These are phyloP conservation scores for Periconia sp. DNA, from an alignment of 2,329 filamentous ascomycete species.

Conservation along the genomic window DNA sequence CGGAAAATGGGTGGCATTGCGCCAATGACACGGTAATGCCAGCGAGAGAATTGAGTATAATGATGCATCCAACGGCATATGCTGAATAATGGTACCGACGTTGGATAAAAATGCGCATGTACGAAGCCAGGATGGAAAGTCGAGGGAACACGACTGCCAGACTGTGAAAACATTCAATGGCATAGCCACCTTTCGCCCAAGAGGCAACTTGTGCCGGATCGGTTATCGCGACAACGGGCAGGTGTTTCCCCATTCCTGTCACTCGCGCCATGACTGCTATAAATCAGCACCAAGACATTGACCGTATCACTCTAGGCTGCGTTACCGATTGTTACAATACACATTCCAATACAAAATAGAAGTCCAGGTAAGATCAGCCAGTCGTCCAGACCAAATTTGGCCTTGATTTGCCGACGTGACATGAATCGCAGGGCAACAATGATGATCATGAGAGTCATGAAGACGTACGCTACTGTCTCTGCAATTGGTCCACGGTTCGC, in stretches of 20 bases:
- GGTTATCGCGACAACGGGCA: not conserved
- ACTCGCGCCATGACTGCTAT: not conserved
- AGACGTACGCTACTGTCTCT: not conserved
- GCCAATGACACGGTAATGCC: not conserved
- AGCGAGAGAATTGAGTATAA: not conserved
- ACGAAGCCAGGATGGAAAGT: slow-evolving; percentile 1
- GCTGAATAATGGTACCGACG: not conserved
- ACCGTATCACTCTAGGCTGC: too few relatives aligned
- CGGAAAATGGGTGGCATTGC: not conserved
- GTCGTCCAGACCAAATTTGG: not conserved
- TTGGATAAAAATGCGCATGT: not conserved
- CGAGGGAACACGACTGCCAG: slow-evolving; percentile 1
- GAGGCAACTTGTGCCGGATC: not conserved
- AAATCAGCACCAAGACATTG: not conserved
- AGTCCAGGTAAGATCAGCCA: not conserved
- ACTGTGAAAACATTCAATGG: not conserved
- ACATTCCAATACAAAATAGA: not conserved
- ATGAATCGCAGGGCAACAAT: not conserved
- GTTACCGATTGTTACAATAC: too few relatives aligned
- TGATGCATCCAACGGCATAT: not conserved
- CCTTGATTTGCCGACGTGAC: not conserved
- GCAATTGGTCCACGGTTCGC: not conserved
- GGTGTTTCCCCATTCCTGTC: not conserved
- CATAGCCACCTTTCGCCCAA: not conserved
- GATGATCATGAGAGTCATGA: not conserved